Percentiles rank a stretch among this genome's conserved stretches.
Evolutionary conservation across 2,329 filamentous ascomycete genomes (phyloP).

Genomic region (Exophiala viscosa): DNA sequence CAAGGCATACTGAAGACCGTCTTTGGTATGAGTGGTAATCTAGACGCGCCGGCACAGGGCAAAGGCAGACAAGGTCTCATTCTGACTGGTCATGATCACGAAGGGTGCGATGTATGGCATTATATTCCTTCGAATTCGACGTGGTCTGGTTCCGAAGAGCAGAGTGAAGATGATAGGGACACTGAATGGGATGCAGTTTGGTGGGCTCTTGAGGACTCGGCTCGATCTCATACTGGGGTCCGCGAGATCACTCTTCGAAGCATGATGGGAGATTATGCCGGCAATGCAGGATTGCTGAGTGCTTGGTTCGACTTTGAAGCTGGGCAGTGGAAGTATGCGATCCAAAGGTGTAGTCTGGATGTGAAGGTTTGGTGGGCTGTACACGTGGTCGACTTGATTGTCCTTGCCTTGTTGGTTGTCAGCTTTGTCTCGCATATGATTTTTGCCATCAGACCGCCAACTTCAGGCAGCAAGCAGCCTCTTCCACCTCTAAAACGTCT

Average conservation of each 20-base stretch:
- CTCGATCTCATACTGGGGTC: constrained; percentile 53
- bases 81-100: constrained; percentile 91
- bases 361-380: constrained; percentile 91
- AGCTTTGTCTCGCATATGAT: neutral
- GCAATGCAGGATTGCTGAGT: constrained; percentile 82
- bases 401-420: constrained; percentile 32
- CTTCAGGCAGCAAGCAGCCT: neutral
- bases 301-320: constrained; percentile 76
- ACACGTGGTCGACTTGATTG: constrained; percentile 66
- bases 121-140: constrained; percentile 47
- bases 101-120: constrained; percentile 87
- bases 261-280: constrained; percentile 98
- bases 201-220: constrained; percentile 10
- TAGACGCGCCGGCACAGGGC: constrained; percentile 57
- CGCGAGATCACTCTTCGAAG: constrained; percentile 90
- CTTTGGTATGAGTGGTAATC: constrained; percentile 69
- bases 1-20: constrained; percentile 77
- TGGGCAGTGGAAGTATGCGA: constrained; percentile 79
- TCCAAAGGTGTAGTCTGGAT: constrained; percentile 72
- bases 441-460: neutral
- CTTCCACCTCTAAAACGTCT: no score
- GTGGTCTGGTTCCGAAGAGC: constrained; percentile 9
- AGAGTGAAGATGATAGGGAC: constrained; percentile 33
- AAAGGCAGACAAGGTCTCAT: constrained; percentile 71
- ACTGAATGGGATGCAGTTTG: constrained; percentile 13